Evolutionary conservation across 441 rosid species (phyloP), one percentile per base, ranked within the genome.

Genomic region (Manihot esculenta): DNA sequence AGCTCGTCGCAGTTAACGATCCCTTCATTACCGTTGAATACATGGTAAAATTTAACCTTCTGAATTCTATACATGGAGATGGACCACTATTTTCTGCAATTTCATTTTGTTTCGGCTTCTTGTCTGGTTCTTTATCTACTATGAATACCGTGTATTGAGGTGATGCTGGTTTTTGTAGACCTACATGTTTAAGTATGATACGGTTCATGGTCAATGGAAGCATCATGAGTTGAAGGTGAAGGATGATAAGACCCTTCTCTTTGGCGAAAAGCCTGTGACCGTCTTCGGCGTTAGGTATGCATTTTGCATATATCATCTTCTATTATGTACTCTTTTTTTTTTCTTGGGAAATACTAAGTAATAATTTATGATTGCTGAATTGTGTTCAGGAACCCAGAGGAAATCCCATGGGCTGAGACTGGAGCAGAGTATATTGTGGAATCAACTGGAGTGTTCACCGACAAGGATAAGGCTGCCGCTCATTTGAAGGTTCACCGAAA

Each of bases 391-490:
- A 89, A 89, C 83, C 95, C 92, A 5, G 91, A 87, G 76, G 95
- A 89, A 68, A 89, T 87, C 69, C 95, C 95, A 59, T 89, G 92
- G 92, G 85, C 68, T 24, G 80, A 84, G 80, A 76, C 89, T 9
- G 92, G 95, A 51, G 92, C 95, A 8, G 91, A 87, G 42, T 87
- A 33, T 66, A 33, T 89, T 27, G 89, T 89, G 27, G 92, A 89
- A 71, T 88, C 95, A 44, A 89, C 95, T 51, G 92, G 92, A 47
- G 92, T 89, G 56, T 89, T 89, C 79, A 89, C 92, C 41, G 95
- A 89, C 71, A 89, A 86, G 84, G 92, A 89, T 12, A 89, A 89
- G 76, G 95, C 92, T 35, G 84, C 92, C 74, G 92, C 95, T 63
- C 95, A 89, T 74, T 79, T 89, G 84, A 89, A 89, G 95, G 95